phyloP scores from a whole-genome alignment of 495 filamentous ascomycete genomes.

The Aeminium ludgeri region DNA sequence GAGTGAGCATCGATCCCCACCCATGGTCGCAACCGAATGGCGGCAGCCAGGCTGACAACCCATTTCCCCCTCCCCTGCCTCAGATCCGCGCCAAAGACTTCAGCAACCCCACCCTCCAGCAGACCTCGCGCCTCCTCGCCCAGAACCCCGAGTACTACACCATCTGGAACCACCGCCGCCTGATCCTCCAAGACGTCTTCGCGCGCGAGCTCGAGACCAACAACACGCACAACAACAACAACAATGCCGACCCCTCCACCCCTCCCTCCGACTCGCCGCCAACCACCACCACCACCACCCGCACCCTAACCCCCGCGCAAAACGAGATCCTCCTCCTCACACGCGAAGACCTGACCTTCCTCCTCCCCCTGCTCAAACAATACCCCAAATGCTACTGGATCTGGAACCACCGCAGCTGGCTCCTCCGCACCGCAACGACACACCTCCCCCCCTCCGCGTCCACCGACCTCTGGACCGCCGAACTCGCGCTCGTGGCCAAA shows the following conservation, averaged over 20 bases:
- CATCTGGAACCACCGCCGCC: slow-evolving; percentile 87
- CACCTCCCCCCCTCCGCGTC: slow-evolving; percentile 39
- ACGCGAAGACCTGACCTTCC: slow-evolving; percentile 53
- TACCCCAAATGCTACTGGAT: slow-evolving; percentile 99
- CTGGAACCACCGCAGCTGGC: slow-evolving; percentile 92
- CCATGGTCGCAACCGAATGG: no score
- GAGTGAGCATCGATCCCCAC: no score
- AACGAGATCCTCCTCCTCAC: slow-evolving; percentile 26
- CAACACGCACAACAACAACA: no score
- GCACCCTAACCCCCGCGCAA: slow-evolving; percentile 3
- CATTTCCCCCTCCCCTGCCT: not conserved
- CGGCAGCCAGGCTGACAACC: no score
- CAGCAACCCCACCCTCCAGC: slow-evolving; percentile 46
- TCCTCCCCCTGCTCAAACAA: slow-evolving; percentile 64
- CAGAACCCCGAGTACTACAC: slow-evolving; percentile 97
- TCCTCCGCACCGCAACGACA: slow-evolving; percentile 51
- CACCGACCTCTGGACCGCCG: slow-evolving; percentile 58
- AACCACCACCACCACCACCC: not conserved
- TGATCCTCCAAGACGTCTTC: slow-evolving; percentile 37
- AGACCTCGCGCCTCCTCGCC: slow-evolving; percentile 64
- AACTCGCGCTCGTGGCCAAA: slow-evolving; percentile 63
- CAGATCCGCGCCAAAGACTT: slow-evolving; percentile 43
- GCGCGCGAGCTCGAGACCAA: slow-evolving; percentile 1
- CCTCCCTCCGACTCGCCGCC: not conserved
- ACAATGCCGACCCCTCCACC: no score